A percentile compares a stretch with the other conserved stretches of the same genome.
Conservation (phyloP, 805 yeast species). For the Metschnikowia reukaufii region DNA sequence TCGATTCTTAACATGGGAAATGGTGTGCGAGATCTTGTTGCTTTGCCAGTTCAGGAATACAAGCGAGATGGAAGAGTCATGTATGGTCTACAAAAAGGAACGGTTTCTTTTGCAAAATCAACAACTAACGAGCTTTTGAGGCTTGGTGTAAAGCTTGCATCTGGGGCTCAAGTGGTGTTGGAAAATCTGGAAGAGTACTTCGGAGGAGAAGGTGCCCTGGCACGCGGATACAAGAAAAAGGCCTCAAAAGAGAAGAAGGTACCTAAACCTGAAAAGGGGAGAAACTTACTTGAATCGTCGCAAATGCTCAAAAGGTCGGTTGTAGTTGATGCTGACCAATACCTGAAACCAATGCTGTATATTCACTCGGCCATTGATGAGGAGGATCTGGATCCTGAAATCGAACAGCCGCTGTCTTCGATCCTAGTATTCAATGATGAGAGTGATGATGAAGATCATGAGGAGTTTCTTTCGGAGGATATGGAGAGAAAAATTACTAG, state of each 20-base stretch:
- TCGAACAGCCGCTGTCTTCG: constrained; percentile 21
- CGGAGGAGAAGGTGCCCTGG: constrained; percentile 70
- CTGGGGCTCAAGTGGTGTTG: constrained; percentile 80
- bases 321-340: constrained; percentile 22
- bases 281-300: constrained; percentile 27
- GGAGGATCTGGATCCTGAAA: constrained; percentile 20
- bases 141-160: constrained; percentile 80
- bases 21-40: constrained; percentile 71
- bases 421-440: constrained; percentile 25
- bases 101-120: constrained; percentile 67
- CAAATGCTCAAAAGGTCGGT: constrained; percentile 25
- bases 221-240: constrained; percentile 31
- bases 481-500: constrained; percentile 51
- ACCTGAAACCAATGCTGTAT: constrained; percentile 27
- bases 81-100: constrained; percentile 73
- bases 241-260: constrained; percentile 5
- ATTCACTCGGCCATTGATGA: constrained; percentile 35
- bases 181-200: constrained; percentile 78
- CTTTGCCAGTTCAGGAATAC: constrained; percentile 73
- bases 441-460: constrained; percentile 22
- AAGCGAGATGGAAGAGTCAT: constrained; percentile 68
- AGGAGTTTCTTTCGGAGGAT: constrained; percentile 23
- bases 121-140: constrained; percentile 79
- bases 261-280: constrained; percentile 6
- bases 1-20: constrained; percentile 76